Conservation (phyloP, 2,329 filamentous ascomycete genomes). For the Ceratocystis cacaofunesta region DNA sequence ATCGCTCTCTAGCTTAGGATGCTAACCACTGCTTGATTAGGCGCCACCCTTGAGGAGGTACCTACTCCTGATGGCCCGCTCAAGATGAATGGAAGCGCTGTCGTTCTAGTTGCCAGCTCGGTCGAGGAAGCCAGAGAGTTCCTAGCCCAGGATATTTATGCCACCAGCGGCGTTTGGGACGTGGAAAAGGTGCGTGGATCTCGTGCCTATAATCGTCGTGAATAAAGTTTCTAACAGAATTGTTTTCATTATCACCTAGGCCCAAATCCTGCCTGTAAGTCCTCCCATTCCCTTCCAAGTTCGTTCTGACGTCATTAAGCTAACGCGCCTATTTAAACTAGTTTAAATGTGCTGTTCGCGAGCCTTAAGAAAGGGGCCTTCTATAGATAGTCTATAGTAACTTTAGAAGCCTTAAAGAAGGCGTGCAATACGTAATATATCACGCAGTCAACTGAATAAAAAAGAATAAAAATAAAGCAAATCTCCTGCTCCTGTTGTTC, state of each 20-base stretch:
- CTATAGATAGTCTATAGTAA: background rate
- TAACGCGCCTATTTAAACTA: conserved; percentile 13
- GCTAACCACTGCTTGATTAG: conserved; percentile 25
- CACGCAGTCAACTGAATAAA: background rate
- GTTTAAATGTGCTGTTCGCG: conserved; percentile 31
- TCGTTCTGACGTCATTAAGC: background rate
- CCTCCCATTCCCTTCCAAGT: background rate
- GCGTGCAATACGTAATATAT: background rate
- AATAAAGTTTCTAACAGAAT: background rate
- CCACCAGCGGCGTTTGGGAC: conserved; percentile 64
- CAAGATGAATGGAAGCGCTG: conserved; percentile 59
- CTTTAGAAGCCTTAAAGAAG: background rate
- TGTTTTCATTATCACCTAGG: conserved; percentile 21
- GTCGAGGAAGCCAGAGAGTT: conserved; percentile 54
- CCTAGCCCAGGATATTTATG: conserved; percentile 60
- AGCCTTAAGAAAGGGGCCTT: conserved; percentile 19
- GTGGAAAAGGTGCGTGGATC: conserved; percentile 39
- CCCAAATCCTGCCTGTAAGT: conserved; percentile 35
- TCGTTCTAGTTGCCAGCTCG: conserved; percentile 51
- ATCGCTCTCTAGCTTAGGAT: background rate
- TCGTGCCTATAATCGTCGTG: background rate
- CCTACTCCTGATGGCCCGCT: conserved; percentile 43
- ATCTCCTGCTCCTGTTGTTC: background rate
- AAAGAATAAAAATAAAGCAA: background rate
- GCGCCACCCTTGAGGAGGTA: conserved; percentile 51